phyloP scores from a whole-genome alignment of 768 basidiomycete genomes.

The Podaxis sp. region DNA sequence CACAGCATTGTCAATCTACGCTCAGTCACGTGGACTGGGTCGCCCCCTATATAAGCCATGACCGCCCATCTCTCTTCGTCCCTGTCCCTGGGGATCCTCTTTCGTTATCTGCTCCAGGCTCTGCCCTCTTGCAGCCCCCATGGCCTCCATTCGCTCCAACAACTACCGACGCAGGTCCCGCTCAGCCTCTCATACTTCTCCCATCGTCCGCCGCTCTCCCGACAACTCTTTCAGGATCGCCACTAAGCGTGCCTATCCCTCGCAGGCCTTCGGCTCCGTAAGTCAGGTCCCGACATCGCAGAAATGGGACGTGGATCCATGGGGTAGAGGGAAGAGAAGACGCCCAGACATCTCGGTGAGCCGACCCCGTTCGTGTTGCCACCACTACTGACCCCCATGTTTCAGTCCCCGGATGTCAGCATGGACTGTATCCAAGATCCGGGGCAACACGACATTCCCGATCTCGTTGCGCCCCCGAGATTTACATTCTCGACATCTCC shows the following conservation, averaged over 20 bases:
- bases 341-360: conserved; percentile 47
- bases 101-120: neutral
- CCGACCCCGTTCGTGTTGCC: neutral
- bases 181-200: conserved; percentile 41
- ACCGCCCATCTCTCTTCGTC: neutral
- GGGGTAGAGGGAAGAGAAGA: conserved; percentile 55
- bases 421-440: conserved; percentile 11
- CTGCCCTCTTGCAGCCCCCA: neutral
- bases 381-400: neutral
- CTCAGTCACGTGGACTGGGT: conserved; percentile 7
- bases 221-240: conserved; percentile 40
- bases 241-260: conserved; percentile 51
- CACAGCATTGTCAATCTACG: neutral
- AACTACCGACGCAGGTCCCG: conserved; percentile 54
- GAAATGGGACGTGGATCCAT: conserved; percentile 53
- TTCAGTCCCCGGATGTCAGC: conserved; percentile 5
- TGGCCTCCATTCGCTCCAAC: conserved; percentile 29
- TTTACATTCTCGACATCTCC: conserved; percentile 47
- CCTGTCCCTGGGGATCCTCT: conserved; percentile 2
- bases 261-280: conserved; percentile 32
- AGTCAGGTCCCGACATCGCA: conserved; percentile 26
- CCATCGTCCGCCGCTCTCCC: conserved; percentile 23
- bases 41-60: neutral
- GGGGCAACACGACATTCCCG: conserved; percentile 29
- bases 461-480: conserved; percentile 16